A percentile compares a stretch with the other conserved stretches of the same genome.
Evolutionary conservation across 257 asterid species (phyloP).

Genomic region (Solanum virginianum): DNA sequence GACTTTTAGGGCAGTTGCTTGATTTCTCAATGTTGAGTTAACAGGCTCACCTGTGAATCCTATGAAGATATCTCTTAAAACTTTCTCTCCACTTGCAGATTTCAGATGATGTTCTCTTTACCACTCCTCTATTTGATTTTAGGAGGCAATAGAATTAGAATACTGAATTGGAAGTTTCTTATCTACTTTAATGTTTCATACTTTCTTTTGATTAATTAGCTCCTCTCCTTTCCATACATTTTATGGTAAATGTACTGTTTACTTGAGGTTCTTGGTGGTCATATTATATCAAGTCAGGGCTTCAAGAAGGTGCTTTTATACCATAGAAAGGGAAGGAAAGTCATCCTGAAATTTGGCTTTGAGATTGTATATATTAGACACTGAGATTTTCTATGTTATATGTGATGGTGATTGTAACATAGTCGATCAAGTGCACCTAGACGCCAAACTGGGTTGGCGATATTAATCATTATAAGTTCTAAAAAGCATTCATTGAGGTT

Average conservation of each 20-base stretch:
- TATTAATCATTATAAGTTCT: not conserved
- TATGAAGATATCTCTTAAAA: not conserved
- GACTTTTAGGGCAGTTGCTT: not conserved
- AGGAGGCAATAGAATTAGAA: not conserved
- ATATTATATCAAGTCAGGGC: not conserved
- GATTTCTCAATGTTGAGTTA: not conserved
- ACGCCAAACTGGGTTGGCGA: not conserved
- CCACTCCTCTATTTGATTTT: not conserved
- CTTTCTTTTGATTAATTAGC: not conserved
- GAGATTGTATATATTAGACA: not conserved
- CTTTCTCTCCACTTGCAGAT: not conserved
- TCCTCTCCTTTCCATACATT: not conserved
- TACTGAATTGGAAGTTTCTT: not conserved
- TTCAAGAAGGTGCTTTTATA: not conserved
- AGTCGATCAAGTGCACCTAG: not conserved
- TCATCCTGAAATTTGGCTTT: not conserved
- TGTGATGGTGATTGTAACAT: not conserved
- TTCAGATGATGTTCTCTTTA: not conserved
- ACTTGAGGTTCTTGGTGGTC: not conserved
- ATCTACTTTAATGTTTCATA: not conserved
- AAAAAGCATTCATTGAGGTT: not conserved
- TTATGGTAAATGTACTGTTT: not conserved
- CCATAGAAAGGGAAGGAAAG: not conserved
- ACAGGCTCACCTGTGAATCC: not conserved
- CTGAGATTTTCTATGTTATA: not conserved